Evolutionary conservation across 1,284 basidiomycete genomes (phyloP), one percentile per base, ranked within the genome.

Genomic region (Cryptococcus wingfieldii): DNA sequence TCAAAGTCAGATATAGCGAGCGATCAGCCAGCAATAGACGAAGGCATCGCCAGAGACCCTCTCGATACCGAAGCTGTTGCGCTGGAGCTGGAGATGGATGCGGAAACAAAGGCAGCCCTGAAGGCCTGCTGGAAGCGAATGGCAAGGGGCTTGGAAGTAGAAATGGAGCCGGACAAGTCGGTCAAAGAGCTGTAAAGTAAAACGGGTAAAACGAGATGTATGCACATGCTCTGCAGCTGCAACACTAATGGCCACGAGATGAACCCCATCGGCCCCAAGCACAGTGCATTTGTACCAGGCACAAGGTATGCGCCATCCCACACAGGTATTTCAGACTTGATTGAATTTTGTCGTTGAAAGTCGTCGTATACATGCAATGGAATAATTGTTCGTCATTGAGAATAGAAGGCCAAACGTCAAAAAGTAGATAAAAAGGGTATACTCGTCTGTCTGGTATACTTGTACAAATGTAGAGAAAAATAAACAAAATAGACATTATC

Each of bases 161-260:
- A 41, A 16, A 54, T 50, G 51, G 23, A 41, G 53, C 41, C 16
- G 10, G 60, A 55, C 31, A 54, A 53, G 38, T 42, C 41, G 16
- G 59, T 60, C 1, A 47, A 53, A 41, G 59, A 60, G 28, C 25
- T 60, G 23, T 60, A 53, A n/a, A n/a, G n/a, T n/a, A n/a, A n/a
- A n/a, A n/a, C n/a, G n/a, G n/a, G 14, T 7, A 19, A 44, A n/a
- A 44, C 18, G 12, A 19, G 10, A 19, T 19, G 8, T 14, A 42
- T 42, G 4, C 25, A 25, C 25, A 18, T 19, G 18, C 18, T 12
- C 12, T 19, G 18, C 42, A 19, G n/a, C n/a, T 12, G 18, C 25
- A 2, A 14, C 23, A 23, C 23, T 23, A 23, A 23, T 23, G 23
- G 23, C 23, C 23, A 23, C 23, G 23, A 23, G 23, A 23, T 23